A percentile compares a stretch with the other conserved stretches of the same genome.
These are phyloP conservation scores for Chalara sp. DNA, from an alignment of 2,329 filamentous ascomycete species.

Conservation along the genomic window DNA sequence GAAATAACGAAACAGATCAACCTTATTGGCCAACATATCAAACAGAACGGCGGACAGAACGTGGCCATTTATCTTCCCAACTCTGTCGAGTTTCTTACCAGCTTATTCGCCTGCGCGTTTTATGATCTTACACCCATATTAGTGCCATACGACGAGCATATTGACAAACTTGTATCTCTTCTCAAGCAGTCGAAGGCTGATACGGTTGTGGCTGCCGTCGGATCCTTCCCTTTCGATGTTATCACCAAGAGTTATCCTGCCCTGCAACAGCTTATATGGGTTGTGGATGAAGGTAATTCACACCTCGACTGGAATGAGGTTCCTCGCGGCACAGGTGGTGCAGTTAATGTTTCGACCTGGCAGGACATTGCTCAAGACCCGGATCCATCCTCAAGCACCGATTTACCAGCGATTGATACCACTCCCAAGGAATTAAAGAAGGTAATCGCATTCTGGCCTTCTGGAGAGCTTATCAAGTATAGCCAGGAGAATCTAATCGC, in stretches of 20 bases:
- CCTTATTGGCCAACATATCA: slow-evolving; percentile 71
- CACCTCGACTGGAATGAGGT: slow-evolving; percentile 96
- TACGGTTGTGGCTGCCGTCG: slow-evolving; percentile 75
- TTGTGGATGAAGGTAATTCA: slow-evolving; percentile 81
- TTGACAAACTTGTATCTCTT: slow-evolving; percentile 52
- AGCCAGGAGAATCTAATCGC: slow-evolving; percentile 79
- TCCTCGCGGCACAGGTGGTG: slow-evolving; percentile 67
- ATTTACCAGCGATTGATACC: slow-evolving; percentile 58
- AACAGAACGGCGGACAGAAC: slow-evolving; percentile 63
- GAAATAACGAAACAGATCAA: slow-evolving; percentile 82
- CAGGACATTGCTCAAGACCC: slow-evolving; percentile 77
- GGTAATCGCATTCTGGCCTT: slow-evolving; percentile 62
- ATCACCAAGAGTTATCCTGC: slow-evolving; percentile 62
- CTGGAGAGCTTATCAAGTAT: slow-evolving; percentile 70
- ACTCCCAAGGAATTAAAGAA: slow-evolving; percentile 43
- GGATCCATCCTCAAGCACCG: slow-evolving; percentile 47
- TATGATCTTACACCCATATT: slow-evolving; percentile 74
- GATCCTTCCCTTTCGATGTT: slow-evolving; percentile 73
- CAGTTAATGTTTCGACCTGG: slow-evolving; percentile 83
- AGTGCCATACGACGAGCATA: slow-evolving; percentile 70
- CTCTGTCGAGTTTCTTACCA: slow-evolving; percentile 77
- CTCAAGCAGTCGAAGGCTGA: slow-evolving; percentile 70
- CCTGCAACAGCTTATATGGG: slow-evolving; percentile 80
- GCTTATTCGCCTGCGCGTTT: slow-evolving; percentile 84
- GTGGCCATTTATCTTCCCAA: slow-evolving; percentile 91